These are phyloP conservation scores for Penicillium arizonense DNA, from an alignment of 495 filamentous ascomycete genomes.

Conservation along the genomic window DNA sequence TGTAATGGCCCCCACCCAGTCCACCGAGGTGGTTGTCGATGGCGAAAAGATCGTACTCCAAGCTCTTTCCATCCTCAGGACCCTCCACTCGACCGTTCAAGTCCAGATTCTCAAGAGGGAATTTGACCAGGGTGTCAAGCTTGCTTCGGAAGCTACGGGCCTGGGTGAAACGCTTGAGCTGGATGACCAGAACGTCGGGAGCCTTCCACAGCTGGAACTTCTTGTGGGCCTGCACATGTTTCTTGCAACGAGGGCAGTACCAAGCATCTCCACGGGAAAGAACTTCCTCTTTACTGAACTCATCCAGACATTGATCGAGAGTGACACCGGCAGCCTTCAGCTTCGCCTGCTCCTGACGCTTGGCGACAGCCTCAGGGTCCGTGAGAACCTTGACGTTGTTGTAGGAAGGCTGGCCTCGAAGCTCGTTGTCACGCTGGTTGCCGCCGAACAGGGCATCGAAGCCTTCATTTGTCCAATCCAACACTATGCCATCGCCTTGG, in stretches of 20 bases:
- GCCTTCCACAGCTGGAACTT: conserved; percentile 96
- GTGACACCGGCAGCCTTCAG: conserved; percentile 67
- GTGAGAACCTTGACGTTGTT: conserved; percentile 47
- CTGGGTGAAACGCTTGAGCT: conserved; percentile 86
- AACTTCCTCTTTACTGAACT: conserved; percentile 89
- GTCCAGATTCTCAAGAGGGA: conserved; percentile 85
- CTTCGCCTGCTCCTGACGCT: conserved; percentile 58
- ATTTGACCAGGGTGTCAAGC: conserved; percentile 87
- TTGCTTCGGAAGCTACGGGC: conserved; percentile 75
- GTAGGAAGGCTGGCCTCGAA: conserved; percentile 55
- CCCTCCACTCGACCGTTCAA: conserved; percentile 74
- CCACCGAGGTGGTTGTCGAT: conserved; percentile 95
- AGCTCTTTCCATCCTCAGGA: conserved; percentile 71
- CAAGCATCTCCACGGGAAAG: conserved; percentile 92
- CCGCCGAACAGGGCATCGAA: conserved; percentile 70
- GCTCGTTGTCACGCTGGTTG: conserved; percentile 35
- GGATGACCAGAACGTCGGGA: conserved; percentile 90
- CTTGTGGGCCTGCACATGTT: conserved; percentile 87
- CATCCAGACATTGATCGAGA: conserved; percentile 87
- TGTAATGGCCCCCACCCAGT: conserved; percentile 92
- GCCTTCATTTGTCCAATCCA: conserved; percentile 73
- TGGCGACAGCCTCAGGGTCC: conserved; percentile 66
- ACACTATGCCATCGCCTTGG: conserved; percentile 75
- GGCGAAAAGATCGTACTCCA: conserved; percentile 88
- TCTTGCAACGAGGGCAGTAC: conserved; percentile 95